These are phyloP conservation scores for Leccinellum albellum DNA, from an alignment of 768 basidiomycete genomes.

Conservation along the genomic window DNA sequence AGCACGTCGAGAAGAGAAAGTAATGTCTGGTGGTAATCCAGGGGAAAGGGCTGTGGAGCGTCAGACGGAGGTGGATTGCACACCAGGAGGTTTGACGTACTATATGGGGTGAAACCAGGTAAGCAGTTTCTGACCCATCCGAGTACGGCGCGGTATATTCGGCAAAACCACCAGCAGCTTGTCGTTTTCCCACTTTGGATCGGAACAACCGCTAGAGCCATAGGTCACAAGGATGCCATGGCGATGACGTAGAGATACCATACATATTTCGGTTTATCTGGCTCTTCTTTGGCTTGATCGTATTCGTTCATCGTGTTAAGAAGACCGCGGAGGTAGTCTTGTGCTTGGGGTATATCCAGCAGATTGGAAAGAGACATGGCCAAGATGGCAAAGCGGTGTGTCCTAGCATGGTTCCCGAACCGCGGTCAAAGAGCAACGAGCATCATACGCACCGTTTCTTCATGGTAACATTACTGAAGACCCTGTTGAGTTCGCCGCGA, in stretches of 20 bases:
- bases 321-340: slow-evolving; percentile 75
- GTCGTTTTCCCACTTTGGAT: slow-evolving; percentile 53
- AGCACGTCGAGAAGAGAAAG: slow-evolving; percentile 86
- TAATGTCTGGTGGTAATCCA: slow-evolving; percentile 88
- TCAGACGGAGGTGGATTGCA: slow-evolving; percentile 3
- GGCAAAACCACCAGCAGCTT: slow-evolving; percentile 45
- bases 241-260: slow-evolving; percentile 5
- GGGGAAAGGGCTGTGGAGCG: slow-evolving; percentile 65
- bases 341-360: slow-evolving; percentile 75
- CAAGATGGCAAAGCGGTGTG: slow-evolving; percentile 77
- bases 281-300: slow-evolving; percentile 60
- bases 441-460: slow-evolving; percentile 59
- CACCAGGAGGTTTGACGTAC: slow-evolving; percentile 40
- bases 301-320: slow-evolving; percentile 71
- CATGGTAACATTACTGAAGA: slow-evolving; percentile 72
- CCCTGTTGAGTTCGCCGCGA: slow-evolving; percentile 65
- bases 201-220: slow-evolving; percentile 53
- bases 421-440: slow-evolving; percentile 4
- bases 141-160: slow-evolving; percentile 61
- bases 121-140: slow-evolving; percentile 62
- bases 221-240: slow-evolving; percentile 8
- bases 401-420: slow-evolving; percentile 41
- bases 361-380: slow-evolving; percentile 83
- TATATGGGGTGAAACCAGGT: slow-evolving; percentile 70
- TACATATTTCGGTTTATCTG: slow-evolving; percentile 67